Percentiles rank a stretch among this genome's conserved stretches.
These are phyloP conservation scores for Pezicula neosporulosa DNA, from an alignment of 2,329 filamentous ascomycete genomes.

Conservation along the genomic window DNA sequence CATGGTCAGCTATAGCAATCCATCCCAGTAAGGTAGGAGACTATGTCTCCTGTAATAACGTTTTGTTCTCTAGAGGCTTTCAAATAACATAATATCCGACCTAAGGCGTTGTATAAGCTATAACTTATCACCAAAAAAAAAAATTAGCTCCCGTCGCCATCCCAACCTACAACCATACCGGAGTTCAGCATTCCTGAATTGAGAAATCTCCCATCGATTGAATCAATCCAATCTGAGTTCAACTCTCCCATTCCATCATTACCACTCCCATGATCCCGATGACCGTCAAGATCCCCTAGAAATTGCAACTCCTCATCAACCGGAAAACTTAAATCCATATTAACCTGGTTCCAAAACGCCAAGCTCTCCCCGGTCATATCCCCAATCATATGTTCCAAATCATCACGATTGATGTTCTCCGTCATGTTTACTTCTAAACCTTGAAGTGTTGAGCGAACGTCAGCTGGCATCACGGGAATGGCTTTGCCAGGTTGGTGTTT, in stretches of 20 bases:
- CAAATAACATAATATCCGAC: not conserved
- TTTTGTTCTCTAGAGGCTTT: not conserved
- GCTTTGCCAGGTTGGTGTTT: slow-evolving; percentile 10
- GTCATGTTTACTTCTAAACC: slow-evolving; percentile 5
- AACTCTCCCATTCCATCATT: not conserved
- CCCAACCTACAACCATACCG: not conserved
- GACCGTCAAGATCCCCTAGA: not conserved
- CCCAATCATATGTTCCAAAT: slow-evolving; percentile 10
- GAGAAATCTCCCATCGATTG: not conserved
- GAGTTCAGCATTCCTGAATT: not conserved
- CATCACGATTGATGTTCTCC: slow-evolving; percentile 6
- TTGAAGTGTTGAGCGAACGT: slow-evolving; percentile 3
- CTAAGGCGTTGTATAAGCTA: not conserved
- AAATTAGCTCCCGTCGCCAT: not conserved
- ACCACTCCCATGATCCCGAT: not conserved
- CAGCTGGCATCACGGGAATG: slow-evolving; percentile 4
- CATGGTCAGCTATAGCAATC: no score
- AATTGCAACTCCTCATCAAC: not conserved
- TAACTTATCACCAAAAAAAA: not conserved
- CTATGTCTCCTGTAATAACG: no score
- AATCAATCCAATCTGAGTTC: slow-evolving; percentile 1
- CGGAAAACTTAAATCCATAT: not conserved
- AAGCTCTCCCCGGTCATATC: slow-evolving; percentile 11
- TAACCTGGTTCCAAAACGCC: slow-evolving; percentile 5
- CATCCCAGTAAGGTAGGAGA: no score